A percentile compares a stretch with the other conserved stretches of the same genome.
These are phyloP conservation scores for Hippophae rhamnoides DNA, from an alignment of 306 rosid species.

Conservation along the genomic window DNA sequence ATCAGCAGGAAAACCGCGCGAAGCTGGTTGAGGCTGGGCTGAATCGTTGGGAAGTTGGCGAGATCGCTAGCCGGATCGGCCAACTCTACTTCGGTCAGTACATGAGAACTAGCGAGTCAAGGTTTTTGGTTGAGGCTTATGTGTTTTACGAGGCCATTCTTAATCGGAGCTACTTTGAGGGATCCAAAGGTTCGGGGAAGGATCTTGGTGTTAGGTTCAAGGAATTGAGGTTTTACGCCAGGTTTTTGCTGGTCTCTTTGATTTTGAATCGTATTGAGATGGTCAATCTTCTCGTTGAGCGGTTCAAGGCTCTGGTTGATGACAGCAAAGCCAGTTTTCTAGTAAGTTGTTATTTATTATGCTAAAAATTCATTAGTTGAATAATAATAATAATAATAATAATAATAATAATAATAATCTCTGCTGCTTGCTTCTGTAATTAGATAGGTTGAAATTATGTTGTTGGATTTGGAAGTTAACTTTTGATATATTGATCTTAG, in stretches of 20 bases:
- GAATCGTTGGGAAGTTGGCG: conserved; percentile 98
- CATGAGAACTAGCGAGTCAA: conserved; percentile 78
- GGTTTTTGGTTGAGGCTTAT: conserved; percentile 78
- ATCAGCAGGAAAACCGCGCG: conserved; percentile 72
- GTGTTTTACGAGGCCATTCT: conserved; percentile 94
- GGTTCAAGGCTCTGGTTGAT: conserved; percentile 63
- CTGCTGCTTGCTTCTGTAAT: conserved; percentile 5
- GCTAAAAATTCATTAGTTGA: not conserved
- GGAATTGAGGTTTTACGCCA: conserved; percentile 83
- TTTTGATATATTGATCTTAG: not conserved
- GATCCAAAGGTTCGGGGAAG: conserved; percentile 49
- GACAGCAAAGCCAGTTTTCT: conserved; percentile 63
- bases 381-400: not conserved
- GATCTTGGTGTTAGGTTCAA: conserved; percentile 80
- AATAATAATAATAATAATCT: not conserved
- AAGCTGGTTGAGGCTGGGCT: conserved; percentile 70
- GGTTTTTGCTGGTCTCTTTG: conserved; percentile 77
- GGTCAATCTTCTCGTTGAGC: conserved; percentile 58
- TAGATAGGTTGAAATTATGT: conserved; percentile 7
- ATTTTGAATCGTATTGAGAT: conserved; percentile 68
- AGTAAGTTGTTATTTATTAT: conserved; percentile 36
- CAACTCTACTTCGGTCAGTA: conserved; percentile 95
- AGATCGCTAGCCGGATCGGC: conserved; percentile 98
- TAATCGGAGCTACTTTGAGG: conserved; percentile 74
- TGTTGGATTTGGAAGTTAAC: conserved; percentile 6